Evolutionary conservation across 2,329 filamentous ascomycete species (phyloP).

Genomic region (Tolypocladium tropicale): DNA sequence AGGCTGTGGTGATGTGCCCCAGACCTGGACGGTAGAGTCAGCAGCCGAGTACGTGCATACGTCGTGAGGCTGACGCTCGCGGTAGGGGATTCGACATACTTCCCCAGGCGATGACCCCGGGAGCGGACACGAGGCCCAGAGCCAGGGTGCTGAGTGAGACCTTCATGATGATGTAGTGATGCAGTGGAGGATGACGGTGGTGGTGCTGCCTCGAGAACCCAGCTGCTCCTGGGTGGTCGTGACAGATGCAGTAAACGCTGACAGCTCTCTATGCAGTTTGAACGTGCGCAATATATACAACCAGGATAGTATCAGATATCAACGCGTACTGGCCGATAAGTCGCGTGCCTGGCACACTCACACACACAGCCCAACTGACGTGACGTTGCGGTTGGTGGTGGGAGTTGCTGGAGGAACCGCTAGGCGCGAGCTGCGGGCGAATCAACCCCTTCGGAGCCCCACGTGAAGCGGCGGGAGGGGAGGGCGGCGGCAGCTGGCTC

Average conservation of each 20-base stretch:
- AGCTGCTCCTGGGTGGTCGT: not conserved
- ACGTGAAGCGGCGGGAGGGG: not conserved
- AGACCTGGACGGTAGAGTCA: constrained; percentile 32
- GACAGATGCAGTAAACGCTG: not conserved
- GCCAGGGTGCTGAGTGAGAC: constrained; percentile 16
- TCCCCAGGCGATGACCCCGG: constrained; percentile 29
- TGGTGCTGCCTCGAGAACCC: not conserved
- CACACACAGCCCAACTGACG: not conserved
- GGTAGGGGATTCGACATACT: constrained; percentile 19
- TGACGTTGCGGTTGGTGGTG: not conserved
- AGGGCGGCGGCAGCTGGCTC: not conserved
- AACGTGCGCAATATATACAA: not conserved
- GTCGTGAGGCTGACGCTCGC: not conserved
- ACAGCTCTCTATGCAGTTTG: not conserved
- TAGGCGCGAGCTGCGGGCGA: not conserved
- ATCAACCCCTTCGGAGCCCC: not conserved
- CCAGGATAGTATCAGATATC: not conserved
- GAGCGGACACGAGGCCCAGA: constrained; percentile 21
- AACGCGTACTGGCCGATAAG: not conserved
- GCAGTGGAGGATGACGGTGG: not conserved
- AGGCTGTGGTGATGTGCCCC: constrained; percentile 56
- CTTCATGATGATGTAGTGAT: constrained; percentile 19
- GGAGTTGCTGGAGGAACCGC: not conserved
- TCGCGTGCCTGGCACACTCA: not conserved
- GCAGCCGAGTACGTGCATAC: constrained; percentile 2